Conservation (phyloP, 306 rosid genomes). For the Prosopis cineraria region DNA sequence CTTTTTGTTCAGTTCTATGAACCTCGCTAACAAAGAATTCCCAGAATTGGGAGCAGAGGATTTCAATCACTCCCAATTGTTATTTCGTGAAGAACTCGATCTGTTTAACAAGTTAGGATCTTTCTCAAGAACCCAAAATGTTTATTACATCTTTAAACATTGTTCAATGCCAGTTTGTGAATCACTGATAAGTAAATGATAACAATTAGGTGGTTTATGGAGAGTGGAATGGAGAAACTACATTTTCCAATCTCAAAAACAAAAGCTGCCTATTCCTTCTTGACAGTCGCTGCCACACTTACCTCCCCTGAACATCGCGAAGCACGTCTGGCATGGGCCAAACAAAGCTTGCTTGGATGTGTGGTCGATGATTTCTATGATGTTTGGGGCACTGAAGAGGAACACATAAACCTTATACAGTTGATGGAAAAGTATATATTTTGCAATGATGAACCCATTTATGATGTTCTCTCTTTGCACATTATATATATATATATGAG, state of each 20-base stretch:
- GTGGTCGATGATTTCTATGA: constrained; percentile 62
- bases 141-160: too few relatives aligned
- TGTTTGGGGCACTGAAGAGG: constrained; percentile 56
- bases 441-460: too few relatives aligned
- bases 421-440: constrained; percentile 49
- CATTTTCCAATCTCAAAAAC: neutral
- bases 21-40: too few relatives aligned
- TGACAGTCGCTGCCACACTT: neutral
- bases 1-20: too few relatives aligned
- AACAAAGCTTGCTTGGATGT: constrained; percentile 43
- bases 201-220: neutral
- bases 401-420: constrained; percentile 40
- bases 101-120: too few relatives aligned
- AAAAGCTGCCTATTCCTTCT: neutral
- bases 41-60: too few relatives aligned
- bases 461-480: too few relatives aligned
- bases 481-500: too few relatives aligned
- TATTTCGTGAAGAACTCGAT: too few relatives aligned
- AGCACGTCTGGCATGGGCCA: constrained; percentile 64
- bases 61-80: too few relatives aligned
- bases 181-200: neutral
- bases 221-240: neutral
- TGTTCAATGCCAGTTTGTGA: too few relatives aligned
- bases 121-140: too few relatives aligned
- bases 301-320: constrained; percentile 43